Conservation (phyloP, 257 asterid genomes). For the Buddleja alternifolia region DNA sequence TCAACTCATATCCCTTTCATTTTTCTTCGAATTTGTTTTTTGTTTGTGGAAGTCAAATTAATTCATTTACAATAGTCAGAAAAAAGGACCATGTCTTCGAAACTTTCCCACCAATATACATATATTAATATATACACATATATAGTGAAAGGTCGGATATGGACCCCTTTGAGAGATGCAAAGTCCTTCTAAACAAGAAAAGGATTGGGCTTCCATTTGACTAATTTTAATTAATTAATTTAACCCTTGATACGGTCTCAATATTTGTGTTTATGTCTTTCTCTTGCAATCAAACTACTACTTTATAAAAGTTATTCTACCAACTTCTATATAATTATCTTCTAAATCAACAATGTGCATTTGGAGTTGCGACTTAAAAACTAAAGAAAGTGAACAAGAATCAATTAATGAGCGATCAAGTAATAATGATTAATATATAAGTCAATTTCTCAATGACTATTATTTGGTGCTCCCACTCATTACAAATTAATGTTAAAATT, state of each 20-base stretch:
- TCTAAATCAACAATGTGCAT: neutral
- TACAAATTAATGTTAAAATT: neutral
- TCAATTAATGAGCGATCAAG: neutral
- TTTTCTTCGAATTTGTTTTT: neutral
- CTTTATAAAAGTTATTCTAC: neutral
- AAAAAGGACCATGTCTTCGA: neutral
- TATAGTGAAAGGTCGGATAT: conserved; percentile 6
- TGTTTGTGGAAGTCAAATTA: conserved; percentile 7
- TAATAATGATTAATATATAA: neutral
- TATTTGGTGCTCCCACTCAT: neutral
- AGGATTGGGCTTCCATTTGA: conserved; percentile 20
- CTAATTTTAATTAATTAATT: neutral
- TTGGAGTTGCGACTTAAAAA: no score
- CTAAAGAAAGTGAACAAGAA: neutral
- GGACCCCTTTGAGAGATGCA: neutral
- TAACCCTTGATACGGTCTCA: neutral
- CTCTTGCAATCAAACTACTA: neutral
- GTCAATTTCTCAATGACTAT: no score
- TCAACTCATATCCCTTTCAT: neutral
- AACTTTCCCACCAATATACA: neutral
- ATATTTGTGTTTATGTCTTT: neutral
- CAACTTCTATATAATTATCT: neutral
- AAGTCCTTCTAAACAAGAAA: neutral
- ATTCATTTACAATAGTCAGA: conserved; percentile 9
- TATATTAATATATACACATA: no score